A percentile compares a stretch with the other conserved stretches of the same genome.
phyloP scores from a whole-genome alignment of 441 rosid species.

The Melastoma candidum region DNA sequence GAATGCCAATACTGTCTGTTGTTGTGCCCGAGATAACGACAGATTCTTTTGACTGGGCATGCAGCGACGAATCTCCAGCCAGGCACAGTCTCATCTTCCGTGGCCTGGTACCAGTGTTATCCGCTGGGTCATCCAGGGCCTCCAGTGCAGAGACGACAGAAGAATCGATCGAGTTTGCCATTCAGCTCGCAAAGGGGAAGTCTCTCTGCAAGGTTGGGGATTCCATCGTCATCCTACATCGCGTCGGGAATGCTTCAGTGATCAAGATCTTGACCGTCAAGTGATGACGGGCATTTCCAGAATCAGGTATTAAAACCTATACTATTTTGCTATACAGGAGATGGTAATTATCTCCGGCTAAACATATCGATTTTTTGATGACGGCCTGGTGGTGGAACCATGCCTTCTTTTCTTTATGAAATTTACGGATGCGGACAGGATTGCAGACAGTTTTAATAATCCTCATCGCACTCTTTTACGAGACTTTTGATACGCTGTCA shows the following conservation, averaged over 20 bases:
- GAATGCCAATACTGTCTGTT: constrained; percentile 70
- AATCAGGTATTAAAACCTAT: neutral
- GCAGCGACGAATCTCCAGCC: constrained; percentile 84
- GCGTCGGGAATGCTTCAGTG: constrained; percentile 71
- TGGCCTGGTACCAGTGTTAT: constrained; percentile 62
- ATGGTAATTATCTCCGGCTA: neutral
- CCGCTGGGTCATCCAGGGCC: constrained; percentile 83
- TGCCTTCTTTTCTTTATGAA: neutral
- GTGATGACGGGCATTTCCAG: constrained; percentile 19
- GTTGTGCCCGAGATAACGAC: constrained; percentile 77
- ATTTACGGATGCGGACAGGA: too few species aligned
- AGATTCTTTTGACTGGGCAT: constrained; percentile 83
- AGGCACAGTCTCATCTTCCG: constrained; percentile 83
- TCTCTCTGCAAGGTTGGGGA: constrained; percentile 74
- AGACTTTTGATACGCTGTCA: too few species aligned
- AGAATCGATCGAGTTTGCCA: constrained; percentile 66
- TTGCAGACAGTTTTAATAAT: too few species aligned
- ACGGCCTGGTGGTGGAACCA: neutral
- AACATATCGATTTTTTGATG: neutral
- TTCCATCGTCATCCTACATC: constrained; percentile 78
- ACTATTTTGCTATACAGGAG: neutral
- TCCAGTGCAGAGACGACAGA: constrained; percentile 81
- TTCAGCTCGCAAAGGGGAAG: constrained; percentile 48
- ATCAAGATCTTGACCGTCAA: constrained; percentile 80
- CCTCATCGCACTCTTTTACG: too few species aligned